Percentiles rank a stretch among this genome's conserved stretches.
Evolutionary conservation across 2,329 filamentous ascomycete genomes (phyloP).

Genomic region (Clarireedia monteithiana): DNA sequence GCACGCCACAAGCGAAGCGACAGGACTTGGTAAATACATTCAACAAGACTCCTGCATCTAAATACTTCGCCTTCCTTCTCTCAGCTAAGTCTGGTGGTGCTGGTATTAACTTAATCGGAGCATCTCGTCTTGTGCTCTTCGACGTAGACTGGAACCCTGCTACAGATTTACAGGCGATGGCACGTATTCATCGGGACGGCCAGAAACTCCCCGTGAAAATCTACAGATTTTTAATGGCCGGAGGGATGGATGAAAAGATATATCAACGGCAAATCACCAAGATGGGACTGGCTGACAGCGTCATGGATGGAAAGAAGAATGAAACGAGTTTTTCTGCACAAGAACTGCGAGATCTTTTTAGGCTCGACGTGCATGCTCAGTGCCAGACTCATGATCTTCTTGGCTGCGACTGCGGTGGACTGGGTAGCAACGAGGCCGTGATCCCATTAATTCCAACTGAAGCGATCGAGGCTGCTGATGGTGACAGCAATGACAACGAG

Average conservation of each 20-base stretch:
- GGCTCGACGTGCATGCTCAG: conserved; percentile 48
- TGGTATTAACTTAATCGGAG: conserved; percentile 64
- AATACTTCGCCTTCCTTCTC: conserved; percentile 60
- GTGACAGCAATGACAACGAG: conserved; percentile 17
- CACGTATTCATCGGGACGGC: conserved; percentile 64
- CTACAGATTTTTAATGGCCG: conserved; percentile 60
- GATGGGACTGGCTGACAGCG: conserved; percentile 59
- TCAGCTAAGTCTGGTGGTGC: conserved; percentile 66
- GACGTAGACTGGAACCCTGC: conserved; percentile 73
- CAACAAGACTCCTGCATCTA: conserved; percentile 49
- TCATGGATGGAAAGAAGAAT: conserved; percentile 58
- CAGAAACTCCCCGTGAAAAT: conserved; percentile 62
- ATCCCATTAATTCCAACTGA: conserved; percentile 15
- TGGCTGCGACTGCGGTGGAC: conserved; percentile 53
- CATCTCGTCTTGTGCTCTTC: conserved; percentile 61
- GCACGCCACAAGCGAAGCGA: conserved; percentile 54
- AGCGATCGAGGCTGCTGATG: conserved; percentile 7
- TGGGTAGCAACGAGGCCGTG: conserved; percentile 30
- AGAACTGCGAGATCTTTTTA: conserved; percentile 60
- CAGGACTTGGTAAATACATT: conserved; percentile 64
- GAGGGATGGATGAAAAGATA: conserved; percentile 67
- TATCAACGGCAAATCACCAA: conserved; percentile 68
- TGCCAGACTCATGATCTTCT: conserved; percentile 65
- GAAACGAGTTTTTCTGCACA: conserved; percentile 56
- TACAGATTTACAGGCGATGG: conserved; percentile 67